Percentiles rank a stretch among this genome's conserved stretches.
Evolutionary conservation across 75 land plant species (phyloP).

Genomic region (Larix kaempferi): DNA sequence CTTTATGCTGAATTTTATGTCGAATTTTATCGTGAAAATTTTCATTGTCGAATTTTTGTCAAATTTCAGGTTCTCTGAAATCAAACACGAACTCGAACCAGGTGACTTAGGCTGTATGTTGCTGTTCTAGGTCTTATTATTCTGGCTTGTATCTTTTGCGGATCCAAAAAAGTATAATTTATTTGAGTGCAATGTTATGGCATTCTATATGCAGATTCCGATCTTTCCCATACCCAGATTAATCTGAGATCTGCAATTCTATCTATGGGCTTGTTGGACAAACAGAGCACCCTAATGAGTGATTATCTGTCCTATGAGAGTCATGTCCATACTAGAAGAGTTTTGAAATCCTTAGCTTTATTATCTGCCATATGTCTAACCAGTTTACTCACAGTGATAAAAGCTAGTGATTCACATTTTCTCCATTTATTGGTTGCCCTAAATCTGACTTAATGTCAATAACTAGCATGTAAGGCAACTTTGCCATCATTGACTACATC

Average conservation of each 20-base stretch:
- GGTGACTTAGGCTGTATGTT: too few species aligned
- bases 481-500: too few species aligned
- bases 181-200: background rate
- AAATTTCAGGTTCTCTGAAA: too few species aligned
- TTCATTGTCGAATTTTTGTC: too few species aligned
- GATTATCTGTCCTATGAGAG: background rate
- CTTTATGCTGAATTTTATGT: too few species aligned
- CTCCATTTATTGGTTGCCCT: too few species aligned
- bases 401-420: too few species aligned
- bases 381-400: background rate
- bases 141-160: background rate
- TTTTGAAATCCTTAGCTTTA: background rate
- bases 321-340: background rate
- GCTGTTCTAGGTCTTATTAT: too few species aligned
- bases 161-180: background rate
- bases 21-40: too few species aligned
- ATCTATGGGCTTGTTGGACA: background rate
- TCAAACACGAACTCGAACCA: too few species aligned
- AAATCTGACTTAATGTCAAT: too few species aligned
- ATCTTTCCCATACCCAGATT: background rate
- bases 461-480: too few species aligned
- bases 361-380: background rate
- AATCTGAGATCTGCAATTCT: background rate
- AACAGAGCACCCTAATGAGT: background rate
- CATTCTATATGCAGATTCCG: background rate